Evolutionary conservation across 2,329 filamentous ascomycete genomes (phyloP).

Genomic region (Paecilomyces sp.): DNA sequence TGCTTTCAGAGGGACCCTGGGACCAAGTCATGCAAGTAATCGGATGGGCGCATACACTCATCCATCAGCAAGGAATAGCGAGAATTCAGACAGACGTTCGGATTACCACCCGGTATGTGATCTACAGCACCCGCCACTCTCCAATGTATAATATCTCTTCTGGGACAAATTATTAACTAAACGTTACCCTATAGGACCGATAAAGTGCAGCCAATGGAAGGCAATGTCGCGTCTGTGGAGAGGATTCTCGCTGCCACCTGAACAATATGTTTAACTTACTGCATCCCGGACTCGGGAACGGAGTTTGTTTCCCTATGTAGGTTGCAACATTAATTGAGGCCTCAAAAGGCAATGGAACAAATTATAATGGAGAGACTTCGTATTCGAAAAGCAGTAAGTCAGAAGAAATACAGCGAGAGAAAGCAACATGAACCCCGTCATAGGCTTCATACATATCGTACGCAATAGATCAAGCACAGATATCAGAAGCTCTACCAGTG

Average conservation of each 20-base stretch:
- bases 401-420: neutral
- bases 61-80: constrained; percentile 65
- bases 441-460: neutral
- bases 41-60: constrained; percentile 66
- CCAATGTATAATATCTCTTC: neutral
- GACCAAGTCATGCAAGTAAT: constrained; percentile 72
- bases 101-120: constrained; percentile 61
- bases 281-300: neutral
- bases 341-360: neutral
- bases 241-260: constrained; percentile 32
- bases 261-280: neutral
- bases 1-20: constrained; percentile 69
- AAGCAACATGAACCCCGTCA: neutral
- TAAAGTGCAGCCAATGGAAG: constrained; percentile 67
- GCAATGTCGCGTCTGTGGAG: constrained; percentile 60
- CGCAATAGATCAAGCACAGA: neutral
- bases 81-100: constrained; percentile 80
- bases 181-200: constrained; percentile 53
- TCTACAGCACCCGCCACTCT: too few relatives aligned
- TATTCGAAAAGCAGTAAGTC: neutral
- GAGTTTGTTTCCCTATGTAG: neutral
- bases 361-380: neutral
- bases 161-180: neutral
- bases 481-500: neutral
- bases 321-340: neutral